phyloP scores from a whole-genome alignment of 257 asterid species.

The Ehretia macrophylla region DNA sequence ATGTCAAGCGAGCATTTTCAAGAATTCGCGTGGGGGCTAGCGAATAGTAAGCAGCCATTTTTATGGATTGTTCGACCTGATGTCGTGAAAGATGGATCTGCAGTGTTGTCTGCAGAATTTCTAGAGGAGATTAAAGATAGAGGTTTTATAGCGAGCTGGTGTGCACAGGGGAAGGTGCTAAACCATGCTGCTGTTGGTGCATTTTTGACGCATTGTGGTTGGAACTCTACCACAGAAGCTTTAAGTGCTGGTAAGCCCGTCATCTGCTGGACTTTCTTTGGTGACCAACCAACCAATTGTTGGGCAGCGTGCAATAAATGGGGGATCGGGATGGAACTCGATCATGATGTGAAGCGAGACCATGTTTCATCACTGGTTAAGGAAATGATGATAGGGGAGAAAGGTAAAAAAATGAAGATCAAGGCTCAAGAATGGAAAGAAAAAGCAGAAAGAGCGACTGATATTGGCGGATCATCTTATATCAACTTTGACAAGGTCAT shows the following conservation, averaged over 20 bases:
- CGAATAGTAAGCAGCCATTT: not conserved
- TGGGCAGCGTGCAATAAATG: not conserved
- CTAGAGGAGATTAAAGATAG: not conserved
- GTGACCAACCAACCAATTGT: not conserved
- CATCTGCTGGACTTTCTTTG: not conserved
- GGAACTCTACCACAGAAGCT: not conserved
- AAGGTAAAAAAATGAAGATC: not conserved
- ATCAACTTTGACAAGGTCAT: not conserved
- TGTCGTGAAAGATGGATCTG: not conserved
- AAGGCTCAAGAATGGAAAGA: not conserved
- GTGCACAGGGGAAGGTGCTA: not conserved
- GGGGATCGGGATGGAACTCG: constrained; percentile 1
- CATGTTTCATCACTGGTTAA: not conserved
- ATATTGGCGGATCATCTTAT: not conserved
- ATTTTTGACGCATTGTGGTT: constrained; percentile 1
- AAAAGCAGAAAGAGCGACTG: not conserved
- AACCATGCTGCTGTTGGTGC: not conserved
- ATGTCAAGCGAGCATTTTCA: not conserved
- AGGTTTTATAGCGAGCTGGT: not conserved
- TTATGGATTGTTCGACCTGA: not conserved
- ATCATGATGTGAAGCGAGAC: not conserved
- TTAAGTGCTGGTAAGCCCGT: not conserved
- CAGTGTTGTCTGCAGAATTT: not conserved
- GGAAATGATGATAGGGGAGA: constrained; percentile 4
- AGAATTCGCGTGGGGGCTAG: not conserved